These are phyloP conservation scores for Phlebopus sp. DNA, from an alignment of 1,284 basidiomycete species.

Conservation along the genomic window DNA sequence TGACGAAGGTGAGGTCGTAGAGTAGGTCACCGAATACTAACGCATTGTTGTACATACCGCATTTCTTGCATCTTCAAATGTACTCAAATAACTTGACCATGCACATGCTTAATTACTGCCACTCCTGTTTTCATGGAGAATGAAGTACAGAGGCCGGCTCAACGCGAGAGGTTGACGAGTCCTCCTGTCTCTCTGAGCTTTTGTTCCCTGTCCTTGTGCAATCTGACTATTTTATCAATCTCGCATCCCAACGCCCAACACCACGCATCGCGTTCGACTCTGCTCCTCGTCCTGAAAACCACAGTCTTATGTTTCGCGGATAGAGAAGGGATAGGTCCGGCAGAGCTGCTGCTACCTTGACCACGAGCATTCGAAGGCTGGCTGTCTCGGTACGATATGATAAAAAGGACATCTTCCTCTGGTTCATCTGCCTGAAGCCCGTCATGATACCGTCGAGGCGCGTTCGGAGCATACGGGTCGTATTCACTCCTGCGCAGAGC, in stretches of 20 bases:
- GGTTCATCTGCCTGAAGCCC: slow-evolving; percentile 75
- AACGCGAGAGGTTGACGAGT: slow-evolving; percentile 33
- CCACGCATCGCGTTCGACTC: slow-evolving; percentile 83
- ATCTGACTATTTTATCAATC: slow-evolving; percentile 71
- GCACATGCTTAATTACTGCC: too few relatives aligned
- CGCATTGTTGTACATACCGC: slow-evolving; percentile 7
- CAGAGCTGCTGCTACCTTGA: slow-evolving; percentile 13
- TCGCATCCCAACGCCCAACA: slow-evolving; percentile 82
- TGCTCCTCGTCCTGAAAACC: slow-evolving; percentile 73
- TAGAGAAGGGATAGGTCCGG: slow-evolving; percentile 47
- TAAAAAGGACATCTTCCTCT: slow-evolving; percentile 74
- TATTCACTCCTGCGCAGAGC: slow-evolving; percentile 61
- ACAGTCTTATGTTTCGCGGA: slow-evolving; percentile 60
- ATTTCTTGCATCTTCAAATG: slow-evolving; percentile 4
- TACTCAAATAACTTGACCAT: neutral
- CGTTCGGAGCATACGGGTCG: slow-evolving; percentile 45
- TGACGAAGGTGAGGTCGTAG: slow-evolving; percentile 65
- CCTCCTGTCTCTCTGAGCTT: slow-evolving; percentile 56
- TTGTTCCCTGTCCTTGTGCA: slow-evolving; percentile 55
- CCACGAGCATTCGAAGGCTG: slow-evolving; percentile 4
- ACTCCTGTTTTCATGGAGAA: neutral
- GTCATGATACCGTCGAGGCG: slow-evolving; percentile 72
- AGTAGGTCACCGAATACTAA: slow-evolving; percentile 36
- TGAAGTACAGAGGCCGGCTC: neutral
- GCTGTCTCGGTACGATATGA: slow-evolving; percentile 60